Evolutionary conservation across 495 filamentous ascomycete species (phyloP).

Genomic region (Talaromyces nanjingensis): DNA sequence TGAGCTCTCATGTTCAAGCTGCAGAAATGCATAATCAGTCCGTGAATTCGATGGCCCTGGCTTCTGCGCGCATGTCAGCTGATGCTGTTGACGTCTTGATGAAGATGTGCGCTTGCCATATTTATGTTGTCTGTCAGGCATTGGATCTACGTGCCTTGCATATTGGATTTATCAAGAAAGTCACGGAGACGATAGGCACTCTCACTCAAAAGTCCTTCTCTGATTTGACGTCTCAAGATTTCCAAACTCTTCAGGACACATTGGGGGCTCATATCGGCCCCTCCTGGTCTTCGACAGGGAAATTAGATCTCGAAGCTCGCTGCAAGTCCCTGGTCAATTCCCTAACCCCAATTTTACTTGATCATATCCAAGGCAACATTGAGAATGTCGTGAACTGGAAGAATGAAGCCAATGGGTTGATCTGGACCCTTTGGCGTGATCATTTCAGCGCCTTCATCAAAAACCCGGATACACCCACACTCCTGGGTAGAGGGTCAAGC

Average conservation of each 20-base stretch:
- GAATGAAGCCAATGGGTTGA: slow-evolving; percentile 1
- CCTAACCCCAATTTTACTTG: neutral
- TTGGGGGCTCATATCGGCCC: neutral
- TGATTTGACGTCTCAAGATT: slow-evolving; percentile 23
- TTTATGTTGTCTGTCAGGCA: slow-evolving; percentile 43
- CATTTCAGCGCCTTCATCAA: slow-evolving; percentile 4
- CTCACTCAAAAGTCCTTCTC: neutral
- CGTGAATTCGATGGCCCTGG: slow-evolving; percentile 54
- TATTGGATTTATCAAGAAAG: neutral
- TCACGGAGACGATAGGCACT: neutral
- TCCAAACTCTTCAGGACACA: neutral
- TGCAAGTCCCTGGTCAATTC: neutral
- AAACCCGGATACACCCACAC: slow-evolving; percentile 12
- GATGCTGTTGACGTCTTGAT: slow-evolving; percentile 46
- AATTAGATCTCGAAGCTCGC: neutral
- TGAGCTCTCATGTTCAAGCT: slow-evolving; percentile 50
- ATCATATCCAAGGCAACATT: neutral
- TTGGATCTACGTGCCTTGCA: slow-evolving; percentile 27
- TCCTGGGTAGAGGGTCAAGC: slow-evolving; percentile 17
- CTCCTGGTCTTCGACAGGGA: neutral
- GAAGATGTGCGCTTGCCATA: slow-evolving; percentile 41
- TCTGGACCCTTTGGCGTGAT: slow-evolving; percentile 11
- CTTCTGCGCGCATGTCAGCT: slow-evolving; percentile 46
- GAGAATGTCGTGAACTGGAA: slow-evolving; percentile 12
- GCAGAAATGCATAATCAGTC: slow-evolving; percentile 57